phyloP scores from a whole-genome alignment of 176 grass and related monocot species.

The Cenchrus americanus region DNA sequence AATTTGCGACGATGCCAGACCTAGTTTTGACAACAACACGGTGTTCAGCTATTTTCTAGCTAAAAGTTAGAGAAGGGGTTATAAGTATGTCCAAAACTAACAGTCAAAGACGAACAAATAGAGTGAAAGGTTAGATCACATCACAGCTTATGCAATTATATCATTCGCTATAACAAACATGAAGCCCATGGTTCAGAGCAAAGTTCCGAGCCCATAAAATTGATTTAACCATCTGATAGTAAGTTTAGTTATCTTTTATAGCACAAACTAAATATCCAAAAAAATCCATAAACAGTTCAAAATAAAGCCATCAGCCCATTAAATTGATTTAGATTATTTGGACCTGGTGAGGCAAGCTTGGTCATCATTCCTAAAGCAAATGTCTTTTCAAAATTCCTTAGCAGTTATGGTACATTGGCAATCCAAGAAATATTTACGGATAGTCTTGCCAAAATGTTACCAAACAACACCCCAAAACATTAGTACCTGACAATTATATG shows the following conservation, averaged over 20 bases:
- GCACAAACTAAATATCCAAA: conserved; percentile 2
- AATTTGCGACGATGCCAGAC: conserved; percentile 91
- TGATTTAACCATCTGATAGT: conserved; percentile 3
- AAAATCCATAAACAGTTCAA: not conserved
- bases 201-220: conserved; percentile 3
- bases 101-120: not conserved
- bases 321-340: conserved; percentile 9
- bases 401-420: not conserved
- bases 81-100: not conserved
- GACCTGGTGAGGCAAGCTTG: conserved; percentile 14
- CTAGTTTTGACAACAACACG: conserved; percentile 53
- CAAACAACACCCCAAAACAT: conserved; percentile 13
- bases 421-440: not conserved
- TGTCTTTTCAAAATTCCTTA: not conserved
- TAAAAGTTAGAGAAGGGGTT: conserved; percentile 20
- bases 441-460: not conserved
- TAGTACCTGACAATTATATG: conserved; percentile 75
- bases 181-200: conserved; percentile 2
- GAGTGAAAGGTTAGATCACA: not conserved
- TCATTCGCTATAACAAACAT: conserved; percentile 21
- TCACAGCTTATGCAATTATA: not conserved
- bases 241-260: conserved; percentile 22
- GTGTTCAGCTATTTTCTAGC: conserved; percentile 37
- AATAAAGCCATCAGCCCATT: not conserved
- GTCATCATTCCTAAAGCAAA: conserved; percentile 13